Conservation (phyloP, 768 basidiomycete genomes). For the Hygrocybe punicea region DNA sequence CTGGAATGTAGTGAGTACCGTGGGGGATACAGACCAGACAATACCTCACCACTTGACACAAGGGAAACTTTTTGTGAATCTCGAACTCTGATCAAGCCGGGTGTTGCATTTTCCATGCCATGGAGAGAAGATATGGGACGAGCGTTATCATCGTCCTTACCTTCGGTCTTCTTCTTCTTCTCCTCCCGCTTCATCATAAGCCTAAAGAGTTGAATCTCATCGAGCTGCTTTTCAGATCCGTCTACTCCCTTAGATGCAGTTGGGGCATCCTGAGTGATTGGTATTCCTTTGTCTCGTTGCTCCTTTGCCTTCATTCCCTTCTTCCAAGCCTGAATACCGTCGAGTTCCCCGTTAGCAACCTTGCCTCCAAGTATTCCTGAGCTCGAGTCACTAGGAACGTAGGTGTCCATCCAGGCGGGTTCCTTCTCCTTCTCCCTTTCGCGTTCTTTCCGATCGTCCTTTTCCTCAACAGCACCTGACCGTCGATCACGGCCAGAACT, state of each 20-base stretch:
- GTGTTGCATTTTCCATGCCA: constrained; percentile 8
- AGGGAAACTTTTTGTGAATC: constrained; percentile 1
- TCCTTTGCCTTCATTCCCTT: constrained; percentile 78
- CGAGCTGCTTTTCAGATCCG: constrained; percentile 46
- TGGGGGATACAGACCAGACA: not conserved
- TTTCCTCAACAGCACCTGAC: constrained; percentile 37
- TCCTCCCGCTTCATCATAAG: constrained; percentile 80
- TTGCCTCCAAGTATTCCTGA: constrained; percentile 65
- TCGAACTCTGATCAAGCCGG: constrained; percentile 3
- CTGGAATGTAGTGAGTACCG: not conserved
- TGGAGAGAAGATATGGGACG: constrained; percentile 3
- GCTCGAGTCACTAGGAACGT: constrained; percentile 58
- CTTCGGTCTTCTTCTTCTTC: constrained; percentile 37
- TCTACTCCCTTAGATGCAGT: constrained; percentile 19
- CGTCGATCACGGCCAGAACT: constrained; percentile 58
- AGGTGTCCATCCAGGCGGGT: constrained; percentile 91
- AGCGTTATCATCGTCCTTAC: constrained; percentile 4
- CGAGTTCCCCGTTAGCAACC: constrained; percentile 61
- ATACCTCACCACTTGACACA: not conserved
- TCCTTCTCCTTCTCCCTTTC: constrained; percentile 76
- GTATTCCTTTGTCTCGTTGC: constrained; percentile 49
- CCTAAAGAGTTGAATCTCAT: constrained; percentile 83
- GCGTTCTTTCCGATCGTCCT: constrained; percentile 46
- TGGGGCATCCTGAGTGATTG: constrained; percentile 10
- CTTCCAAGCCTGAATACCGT: constrained; percentile 86